These are phyloP conservation scores for Penicillium italicum DNA, from an alignment of 2,329 filamentous ascomycete genomes.

Conservation along the genomic window DNA sequence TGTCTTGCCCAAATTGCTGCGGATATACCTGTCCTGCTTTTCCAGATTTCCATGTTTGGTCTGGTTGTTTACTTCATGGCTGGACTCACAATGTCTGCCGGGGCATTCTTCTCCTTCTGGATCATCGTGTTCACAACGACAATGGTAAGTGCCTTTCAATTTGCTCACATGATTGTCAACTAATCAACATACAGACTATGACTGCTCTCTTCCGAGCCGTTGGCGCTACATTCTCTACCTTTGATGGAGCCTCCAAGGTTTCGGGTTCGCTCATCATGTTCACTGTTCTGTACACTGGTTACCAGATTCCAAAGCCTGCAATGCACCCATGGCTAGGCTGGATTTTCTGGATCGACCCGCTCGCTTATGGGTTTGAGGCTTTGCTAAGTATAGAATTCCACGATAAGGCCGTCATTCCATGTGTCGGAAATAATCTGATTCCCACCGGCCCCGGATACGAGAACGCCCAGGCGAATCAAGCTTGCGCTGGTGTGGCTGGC, in stretches of 20 bases:
- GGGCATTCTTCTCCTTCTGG: constrained; percentile 62
- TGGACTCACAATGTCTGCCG: constrained; percentile 51
- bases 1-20: constrained; percentile 46
- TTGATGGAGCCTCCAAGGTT: constrained; percentile 58
- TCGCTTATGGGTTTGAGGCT: constrained; percentile 40
- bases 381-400: constrained; percentile 40
- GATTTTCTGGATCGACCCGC: constrained; percentile 42
- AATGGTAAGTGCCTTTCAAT: constrained; percentile 41
- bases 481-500: constrained; percentile 54
- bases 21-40: constrained; percentile 54
- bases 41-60: constrained; percentile 58
- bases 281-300: constrained; percentile 42
- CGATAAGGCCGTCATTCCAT: constrained; percentile 31
- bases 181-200: constrained; percentile 44
- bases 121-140: constrained; percentile 50
- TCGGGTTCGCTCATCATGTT: constrained; percentile 39
- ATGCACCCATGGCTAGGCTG: constrained; percentile 55
- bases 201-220: constrained; percentile 57
- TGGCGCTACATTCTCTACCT: constrained; percentile 54
- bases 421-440: constrained; percentile 35
- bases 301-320: constrained; percentile 45
- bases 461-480: constrained; percentile 18
- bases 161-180: not conserved
- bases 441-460: constrained; percentile 35
- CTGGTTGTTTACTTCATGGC: constrained; percentile 64